Percentiles rank a stretch among this genome's conserved stretches.
phyloP scores from a whole-genome alignment of 805 yeast species.

The Cyberlindnera sargentensis region DNA sequence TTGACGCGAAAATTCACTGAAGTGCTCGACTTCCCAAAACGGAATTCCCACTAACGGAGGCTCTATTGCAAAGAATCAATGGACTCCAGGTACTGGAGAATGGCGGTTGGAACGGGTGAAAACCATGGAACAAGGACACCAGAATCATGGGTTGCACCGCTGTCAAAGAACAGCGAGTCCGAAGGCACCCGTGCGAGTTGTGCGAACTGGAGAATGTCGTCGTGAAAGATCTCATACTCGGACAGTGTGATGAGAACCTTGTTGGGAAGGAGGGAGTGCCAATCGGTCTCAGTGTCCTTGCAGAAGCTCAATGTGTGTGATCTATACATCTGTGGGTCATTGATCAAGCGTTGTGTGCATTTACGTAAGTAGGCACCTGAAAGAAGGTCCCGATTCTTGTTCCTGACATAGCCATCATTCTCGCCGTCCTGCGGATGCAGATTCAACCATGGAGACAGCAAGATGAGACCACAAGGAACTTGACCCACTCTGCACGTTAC shows the following conservation, averaged over 20 bases:
- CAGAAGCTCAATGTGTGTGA: conserved; percentile 1
- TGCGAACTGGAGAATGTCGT: conserved; percentile 5
- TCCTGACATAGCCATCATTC: conserved; percentile 1
- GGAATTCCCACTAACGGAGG: background rate
- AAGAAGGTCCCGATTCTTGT: conserved; percentile 4
- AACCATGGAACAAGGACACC: conserved; percentile 2
- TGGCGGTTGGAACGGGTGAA: background rate
- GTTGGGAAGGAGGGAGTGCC: conserved; percentile 6
- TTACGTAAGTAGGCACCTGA: conserved; percentile 2
- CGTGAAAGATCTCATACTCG: conserved; percentile 10
- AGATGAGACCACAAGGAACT: conserved; percentile 3
- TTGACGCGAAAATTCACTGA: background rate
- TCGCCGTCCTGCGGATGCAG: conserved; percentile 4
- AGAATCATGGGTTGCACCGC: conserved; percentile 4
- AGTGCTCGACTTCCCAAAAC: background rate
- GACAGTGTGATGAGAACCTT: conserved; percentile 5
- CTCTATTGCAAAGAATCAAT: no score
- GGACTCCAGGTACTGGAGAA: background rate
- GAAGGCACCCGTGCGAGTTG: background rate
- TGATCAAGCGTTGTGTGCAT: conserved; percentile 4
- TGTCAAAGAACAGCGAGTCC: background rate
- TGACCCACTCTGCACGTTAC: background rate
- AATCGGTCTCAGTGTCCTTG: conserved; percentile 4
- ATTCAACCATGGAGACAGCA: conserved; percentile 15
- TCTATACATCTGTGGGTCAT: background rate